Evolutionary conservation across 73 alveolate genomes (phyloP).

Genomic region (Diophrys sp.): DNA sequence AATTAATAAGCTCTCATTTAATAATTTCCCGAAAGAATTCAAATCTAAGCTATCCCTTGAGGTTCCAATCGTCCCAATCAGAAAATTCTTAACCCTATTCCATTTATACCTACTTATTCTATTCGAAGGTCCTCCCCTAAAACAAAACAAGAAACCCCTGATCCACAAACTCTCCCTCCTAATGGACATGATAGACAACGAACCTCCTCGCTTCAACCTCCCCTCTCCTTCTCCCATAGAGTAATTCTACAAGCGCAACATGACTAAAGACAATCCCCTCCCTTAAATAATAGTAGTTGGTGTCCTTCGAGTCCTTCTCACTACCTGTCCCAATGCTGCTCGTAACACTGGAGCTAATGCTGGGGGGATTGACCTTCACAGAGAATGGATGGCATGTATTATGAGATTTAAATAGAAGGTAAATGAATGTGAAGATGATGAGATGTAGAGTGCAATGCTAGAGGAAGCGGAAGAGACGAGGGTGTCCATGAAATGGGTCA

Average conservation of each 20-base stretch:
- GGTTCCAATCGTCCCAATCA: constrained; percentile 56
- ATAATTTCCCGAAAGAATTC: too few species aligned
- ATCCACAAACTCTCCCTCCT: neutral
- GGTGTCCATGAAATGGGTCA: too few species aligned
- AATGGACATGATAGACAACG: constrained; percentile 14
- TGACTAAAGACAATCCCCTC: constrained; percentile 59
- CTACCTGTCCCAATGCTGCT: constrained; percentile 66
- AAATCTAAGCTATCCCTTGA: constrained; percentile 53
- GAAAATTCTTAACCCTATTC: constrained; percentile 57
- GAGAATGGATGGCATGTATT: constrained; percentile 62
- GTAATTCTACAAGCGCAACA: constrained; percentile 51
- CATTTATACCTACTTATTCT: constrained; percentile 27
- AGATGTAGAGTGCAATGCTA: too few species aligned
- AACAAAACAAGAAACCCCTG: constrained; percentile 8
- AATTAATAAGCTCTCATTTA: too few species aligned
- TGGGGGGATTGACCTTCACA: constrained; percentile 71
- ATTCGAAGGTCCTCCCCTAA: constrained; percentile 8
- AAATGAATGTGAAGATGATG: too few species aligned
- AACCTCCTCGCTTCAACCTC: constrained; percentile 45
- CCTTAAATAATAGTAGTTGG: constrained; percentile 70
- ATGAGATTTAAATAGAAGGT: constrained; percentile 30
- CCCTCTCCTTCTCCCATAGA: constrained; percentile 46
- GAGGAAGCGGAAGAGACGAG: too few species aligned
- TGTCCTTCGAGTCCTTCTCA: constrained; percentile 51
- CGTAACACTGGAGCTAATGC: constrained; percentile 51